These are phyloP conservation scores for Gentiana dahurica DNA, from an alignment of 257 asterid genomes.

Conservation along the genomic window DNA sequence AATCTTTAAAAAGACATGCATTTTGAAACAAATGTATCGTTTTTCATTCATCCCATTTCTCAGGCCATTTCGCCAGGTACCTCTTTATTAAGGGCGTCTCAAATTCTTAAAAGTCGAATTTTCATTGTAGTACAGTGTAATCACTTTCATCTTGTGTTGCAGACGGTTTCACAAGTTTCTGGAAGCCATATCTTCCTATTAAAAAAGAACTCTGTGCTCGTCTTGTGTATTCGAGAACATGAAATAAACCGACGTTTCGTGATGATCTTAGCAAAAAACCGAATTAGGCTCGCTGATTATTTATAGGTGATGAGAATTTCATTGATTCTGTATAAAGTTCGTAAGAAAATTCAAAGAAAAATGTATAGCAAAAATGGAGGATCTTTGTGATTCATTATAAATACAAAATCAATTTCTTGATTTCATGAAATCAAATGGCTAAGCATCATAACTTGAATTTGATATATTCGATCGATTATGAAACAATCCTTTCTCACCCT, in stretches of 20 bases:
- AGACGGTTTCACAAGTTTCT: conserved; percentile 2
- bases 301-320: neutral
- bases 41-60: conserved; percentile 43
- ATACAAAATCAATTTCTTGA: too few species aligned
- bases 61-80: conserved; percentile 54
- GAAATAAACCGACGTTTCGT: conserved; percentile 45
- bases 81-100: neutral
- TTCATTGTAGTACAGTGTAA: too few species aligned
- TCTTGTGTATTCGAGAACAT: conserved; percentile 64
- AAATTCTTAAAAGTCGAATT: too few species aligned
- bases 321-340: too few species aligned
- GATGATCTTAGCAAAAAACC: conserved; percentile 77
- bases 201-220: conserved; percentile 55
- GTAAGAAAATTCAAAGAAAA: too few species aligned
- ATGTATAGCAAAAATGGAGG: too few species aligned
- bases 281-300: neutral
- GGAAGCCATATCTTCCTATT: conserved; percentile 50
- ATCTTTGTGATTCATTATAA: too few species aligned
- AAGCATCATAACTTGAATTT: neutral
- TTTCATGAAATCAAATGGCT: too few species aligned
- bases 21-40: neutral
- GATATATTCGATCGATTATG: conserved; percentile 8
- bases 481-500: conserved; percentile 28
- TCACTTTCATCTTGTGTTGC: too few species aligned
- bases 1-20: neutral